Evolutionary conservation across 768 basidiomycete genomes (phyloP), one percentile per base, ranked within the genome.

Genomic region (Phaeolepiota aurea): DNA sequence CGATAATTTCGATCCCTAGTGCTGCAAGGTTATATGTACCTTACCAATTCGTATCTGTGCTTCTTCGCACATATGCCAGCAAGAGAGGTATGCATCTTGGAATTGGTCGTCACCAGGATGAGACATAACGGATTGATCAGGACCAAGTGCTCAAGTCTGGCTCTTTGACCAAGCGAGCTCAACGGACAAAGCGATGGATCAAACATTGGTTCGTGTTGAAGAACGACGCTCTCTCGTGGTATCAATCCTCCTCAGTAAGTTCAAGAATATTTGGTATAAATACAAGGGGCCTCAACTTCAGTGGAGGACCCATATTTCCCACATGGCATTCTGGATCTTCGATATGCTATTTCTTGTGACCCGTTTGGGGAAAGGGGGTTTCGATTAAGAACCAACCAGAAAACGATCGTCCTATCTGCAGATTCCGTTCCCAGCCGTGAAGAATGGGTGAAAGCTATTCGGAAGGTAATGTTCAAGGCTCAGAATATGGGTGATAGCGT

Each of bases 201-300:
- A 91, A 86, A 56, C 90, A 91, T 58, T 98, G 96, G 96, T 93
- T 97, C 51, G 76, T 94, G 1, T 71, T 99, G 37, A 92, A 89
- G 75, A 94, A 97, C 46, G 91, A 93, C 53, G 88, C 90, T 0
- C 68, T 99, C 19, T 92, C 90, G 13, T 99, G 96, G 96, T 98
- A 89, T 58, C 87, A 90, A 47, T 89, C 87, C 4, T 90, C 92
- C 42, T 82, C 89, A 42, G 92, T 91, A 60, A 65, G 69, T 57
- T 32, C 28, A 15, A 37, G 18, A 31, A 36, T 44, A 38, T 31
- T 33, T 36, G 19, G 9, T 35, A 16, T 11, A 21, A 11, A 49
- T 47, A 54, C 60, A 49, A 40, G 7, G 38, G 15, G 22, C 12
- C 11, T 20, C 12, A 9, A n/a, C n/a, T n/a, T 23, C 40, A 18